Base-by-base conservation (phyloP, 768 basidiomycete species). In the Suillus discolor region DNA sequence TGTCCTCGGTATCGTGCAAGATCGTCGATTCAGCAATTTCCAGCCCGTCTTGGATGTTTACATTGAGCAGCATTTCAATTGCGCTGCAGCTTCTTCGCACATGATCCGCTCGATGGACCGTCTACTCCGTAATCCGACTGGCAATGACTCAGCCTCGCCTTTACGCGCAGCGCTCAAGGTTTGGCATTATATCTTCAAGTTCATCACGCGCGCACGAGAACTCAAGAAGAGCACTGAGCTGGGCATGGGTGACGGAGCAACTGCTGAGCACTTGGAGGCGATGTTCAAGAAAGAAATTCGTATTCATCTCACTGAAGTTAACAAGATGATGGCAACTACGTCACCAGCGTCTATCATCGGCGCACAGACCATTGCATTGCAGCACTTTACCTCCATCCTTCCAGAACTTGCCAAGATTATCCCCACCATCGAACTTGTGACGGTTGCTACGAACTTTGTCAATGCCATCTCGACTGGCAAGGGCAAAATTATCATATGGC, bases 161-260 rank as follows among this genome's bases (percentile, higher is more conserved):
- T 84, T 98, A 63, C 89, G 96, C 41, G 89, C 94, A 13, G 92
- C 96, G 18, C 82, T 99, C 66, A 98, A 98, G 76, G 97, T 98
- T 38, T 97, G 95, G 95, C 92, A 95, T 72, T 94, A 96, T 73
- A 89, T 99, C 70, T 94, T 98, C 87, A 93, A 93, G 74, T 94
- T 99, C 78, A 92, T 97, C 72, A 88, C 92, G 18, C 86, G 93
- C n/a, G 90, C 96, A 3, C 83, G 96, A 42, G 94, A 95, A 71
- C 75, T 97, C 54, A 96, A 97, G 75, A 93, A 93, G 75, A 81
- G 83, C 7, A 90, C 90, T 72, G 93, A 95, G 66, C 74, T 89
- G 28, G 90, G 90, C 0, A 89, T 93, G 81, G 89, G 89, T 31
- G 88, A 89, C 13, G 92, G 90, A 13, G 88, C 91, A 1, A 95